These are phyloP conservation scores for Exophiala calicioides DNA, from an alignment of 2,329 filamentous ascomycete species.

Conservation along the genomic window DNA sequence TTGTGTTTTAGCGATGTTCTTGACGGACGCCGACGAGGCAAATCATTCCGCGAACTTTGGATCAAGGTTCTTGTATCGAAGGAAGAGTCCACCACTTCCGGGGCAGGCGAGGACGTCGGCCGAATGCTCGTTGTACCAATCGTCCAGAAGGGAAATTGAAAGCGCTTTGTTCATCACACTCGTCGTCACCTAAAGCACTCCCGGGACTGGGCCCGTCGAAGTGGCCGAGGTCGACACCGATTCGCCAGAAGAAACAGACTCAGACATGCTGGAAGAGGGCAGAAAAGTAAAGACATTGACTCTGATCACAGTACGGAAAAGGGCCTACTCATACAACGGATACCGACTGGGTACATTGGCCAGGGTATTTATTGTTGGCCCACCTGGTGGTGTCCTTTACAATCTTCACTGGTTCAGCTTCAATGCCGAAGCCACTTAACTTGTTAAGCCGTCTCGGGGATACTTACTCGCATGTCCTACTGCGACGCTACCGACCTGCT, in stretches of 20 bases:
- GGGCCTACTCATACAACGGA: too few species aligned
- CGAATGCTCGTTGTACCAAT: slow-evolving; percentile 21
- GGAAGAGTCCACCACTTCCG: slow-evolving; percentile 22
- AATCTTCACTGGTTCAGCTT: too few species aligned
- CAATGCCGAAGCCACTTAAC: too few species aligned
- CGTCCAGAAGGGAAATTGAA: slow-evolving; percentile 10
- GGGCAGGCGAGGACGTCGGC: slow-evolving; percentile 15
- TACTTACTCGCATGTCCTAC: too few species aligned
- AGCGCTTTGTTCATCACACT: slow-evolving; percentile 17
- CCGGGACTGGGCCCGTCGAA: slow-evolving; percentile 37
- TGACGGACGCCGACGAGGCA: slow-evolving; percentile 5
- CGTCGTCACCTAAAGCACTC: slow-evolving; percentile 18
- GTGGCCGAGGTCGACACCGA: slow-evolving; percentile 51
- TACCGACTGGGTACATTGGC: too few species aligned
- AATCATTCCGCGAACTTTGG: slow-evolving; percentile 11
- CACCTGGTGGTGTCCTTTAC: too few species aligned
- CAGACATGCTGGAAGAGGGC: slow-evolving; percentile 2
- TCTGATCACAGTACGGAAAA: too few species aligned
- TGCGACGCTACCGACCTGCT: too few species aligned
- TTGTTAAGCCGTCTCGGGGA: too few species aligned
- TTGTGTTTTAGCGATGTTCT: slow-evolving; percentile 6
- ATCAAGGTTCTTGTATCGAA: slow-evolving; percentile 18
- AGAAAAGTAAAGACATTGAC: too few species aligned
- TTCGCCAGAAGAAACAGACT: slow-evolving; percentile 40
- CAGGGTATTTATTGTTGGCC: too few species aligned